Evolutionary conservation across 768 basidiomycete species (phyloP).

Genomic region (Mycena galopus): DNA sequence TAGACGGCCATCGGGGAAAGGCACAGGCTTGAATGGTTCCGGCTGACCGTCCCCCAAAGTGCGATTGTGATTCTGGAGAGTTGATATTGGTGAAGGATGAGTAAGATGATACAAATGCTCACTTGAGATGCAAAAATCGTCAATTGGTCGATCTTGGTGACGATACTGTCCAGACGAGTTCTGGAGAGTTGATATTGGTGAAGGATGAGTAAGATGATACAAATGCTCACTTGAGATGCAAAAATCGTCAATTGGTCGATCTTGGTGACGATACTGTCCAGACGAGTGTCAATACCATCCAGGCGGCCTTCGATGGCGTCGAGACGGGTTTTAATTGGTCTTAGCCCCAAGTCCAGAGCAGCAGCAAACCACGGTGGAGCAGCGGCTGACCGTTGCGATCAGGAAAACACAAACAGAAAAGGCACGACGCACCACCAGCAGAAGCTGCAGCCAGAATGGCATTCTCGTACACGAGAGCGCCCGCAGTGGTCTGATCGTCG

Average conservation of each 20-base stretch:
- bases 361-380: constrained; percentile 5
- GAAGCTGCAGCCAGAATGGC: constrained; percentile 18
- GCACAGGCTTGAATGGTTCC: constrained; percentile 2
- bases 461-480: constrained; percentile 9
- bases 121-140: constrained; percentile 10
- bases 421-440: constrained; percentile 13
- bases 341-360: not conserved
- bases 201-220: not conserved
- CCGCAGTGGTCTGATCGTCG: constrained; percentile 2
- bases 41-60: constrained; percentile 12
- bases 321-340: constrained; percentile 1
- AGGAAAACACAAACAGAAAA: constrained; percentile 9
- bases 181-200: not conserved
- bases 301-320: not conserved
- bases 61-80: constrained; percentile 6
- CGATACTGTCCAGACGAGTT: too few relatives aligned
- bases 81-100: not conserved
- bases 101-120: not conserved
- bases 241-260: constrained; percentile 20
- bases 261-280: too few relatives aligned
- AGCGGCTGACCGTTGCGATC: constrained; percentile 10
- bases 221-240: constrained; percentile 1
- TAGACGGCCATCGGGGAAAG: constrained; percentile 15
- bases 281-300: too few relatives aligned
- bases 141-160: constrained; percentile 21